Base-by-base conservation (phyloP, 441 rosid genomes). In the Aleurites moluccanus region DNA sequence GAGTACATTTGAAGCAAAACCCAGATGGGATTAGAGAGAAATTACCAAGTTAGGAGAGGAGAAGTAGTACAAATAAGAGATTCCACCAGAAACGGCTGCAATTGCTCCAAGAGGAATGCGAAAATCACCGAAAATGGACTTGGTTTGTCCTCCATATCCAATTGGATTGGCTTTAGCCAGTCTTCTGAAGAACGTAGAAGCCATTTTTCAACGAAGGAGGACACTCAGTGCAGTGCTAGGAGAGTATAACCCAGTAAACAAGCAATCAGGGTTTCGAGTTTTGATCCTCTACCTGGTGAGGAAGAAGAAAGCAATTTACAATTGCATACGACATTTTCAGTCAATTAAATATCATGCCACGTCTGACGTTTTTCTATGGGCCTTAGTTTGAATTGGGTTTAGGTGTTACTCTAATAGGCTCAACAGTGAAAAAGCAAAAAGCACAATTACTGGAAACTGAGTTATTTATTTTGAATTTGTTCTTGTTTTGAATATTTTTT, bases 1-100 rank as follows among this genome's bases (percentile, higher is more conserved):
- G 57, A 18, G 47, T 14, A 53, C 15, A 38, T 66, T 66, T 38
- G 15, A 18, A 70, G 9, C 16, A 56, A 63, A 62, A 77, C 50
- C 49, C 45, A 70, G 57, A 79, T 49, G 64, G 50, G 44, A 55
- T 2, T 28, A 57, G 64, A 40, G 27, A 16, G 44, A 78, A 78
- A 30, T 67, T 83, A 94, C 97, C 92, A 90, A 73, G 78, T 86
- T 81, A 28, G 88, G 86, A 23, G 89, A 89, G 73, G 93, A 82
- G 23, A 79, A 73, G 80, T 72, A 81, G 89, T 85, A 92, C 78
- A 85, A 80, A 73, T 79, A 89, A 44, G 97, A 88, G 83, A 91
- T 73, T 80, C 99, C 99, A 18, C 92, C 97, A 75, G 98, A 90
- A 72, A 86, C 84, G 3, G 97, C 97, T 1, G 96, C 96, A 80